Evolutionary conservation across 1,284 basidiomycete genomes (phyloP).

Genomic region (Quambalaria eucalypti): DNA sequence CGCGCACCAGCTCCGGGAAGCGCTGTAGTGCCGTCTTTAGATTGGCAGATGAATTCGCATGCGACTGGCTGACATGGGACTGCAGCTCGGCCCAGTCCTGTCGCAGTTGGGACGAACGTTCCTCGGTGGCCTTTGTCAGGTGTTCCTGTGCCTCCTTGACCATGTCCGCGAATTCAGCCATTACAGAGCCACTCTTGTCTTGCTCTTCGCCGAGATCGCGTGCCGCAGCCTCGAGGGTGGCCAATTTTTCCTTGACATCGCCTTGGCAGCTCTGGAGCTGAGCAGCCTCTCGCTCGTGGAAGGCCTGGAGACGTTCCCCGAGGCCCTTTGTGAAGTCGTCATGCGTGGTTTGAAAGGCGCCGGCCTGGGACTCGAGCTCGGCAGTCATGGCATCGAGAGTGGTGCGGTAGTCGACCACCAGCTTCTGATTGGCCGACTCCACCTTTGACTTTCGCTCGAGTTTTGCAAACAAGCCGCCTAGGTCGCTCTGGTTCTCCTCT

Average conservation of each 20-base stretch:
- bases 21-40: constrained; percentile 44
- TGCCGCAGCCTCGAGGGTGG: constrained; percentile 52
- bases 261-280: constrained; percentile 51
- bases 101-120: background rate
- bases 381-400: constrained; percentile 55
- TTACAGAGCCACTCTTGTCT: constrained; percentile 55
- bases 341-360: constrained; percentile 58
- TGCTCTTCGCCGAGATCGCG: constrained; percentile 58
- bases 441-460: constrained; percentile 69
- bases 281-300: constrained; percentile 53
- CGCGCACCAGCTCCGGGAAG: constrained; percentile 47
- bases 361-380: constrained; percentile 56
- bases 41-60: constrained; percentile 15
- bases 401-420: constrained; percentile 59
- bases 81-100: background rate
- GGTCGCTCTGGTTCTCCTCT: constrained; percentile 62
- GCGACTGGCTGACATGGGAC: constrained; percentile 7
- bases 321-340: constrained; percentile 55
- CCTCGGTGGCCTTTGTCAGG: constrained; percentile 21
- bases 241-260: constrained; percentile 12
- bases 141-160: constrained; percentile 47
- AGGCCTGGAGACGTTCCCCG: constrained; percentile 8
- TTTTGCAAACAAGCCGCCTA: constrained; percentile 69
- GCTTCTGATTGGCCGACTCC: constrained; percentile 60
- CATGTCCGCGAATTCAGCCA: constrained; percentile 56